Base-by-base conservation (phyloP, 768 basidiomycete genomes). In the Rhodotorula toruloides region DNA sequence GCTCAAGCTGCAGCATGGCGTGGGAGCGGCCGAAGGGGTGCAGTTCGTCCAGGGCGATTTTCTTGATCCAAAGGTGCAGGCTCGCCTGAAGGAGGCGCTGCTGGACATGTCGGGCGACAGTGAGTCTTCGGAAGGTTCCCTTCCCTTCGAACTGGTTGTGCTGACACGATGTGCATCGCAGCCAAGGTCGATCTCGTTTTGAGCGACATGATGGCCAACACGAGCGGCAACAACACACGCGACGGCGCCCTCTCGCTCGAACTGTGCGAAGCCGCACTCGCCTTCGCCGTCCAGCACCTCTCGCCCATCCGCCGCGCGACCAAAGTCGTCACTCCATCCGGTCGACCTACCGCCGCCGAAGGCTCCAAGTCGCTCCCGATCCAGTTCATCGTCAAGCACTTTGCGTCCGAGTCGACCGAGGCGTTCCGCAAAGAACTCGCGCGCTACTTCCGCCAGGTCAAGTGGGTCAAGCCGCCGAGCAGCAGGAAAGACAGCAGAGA, bases 181-280 rank as follows among this genome's bases (percentile, higher is more conserved):
- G 48, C 17, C 48, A 42, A 46, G 62, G 87, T 85, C 12, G 91
- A 97, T 75, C 79, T 93, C 25, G 83, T 96, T 32, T 81, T 96
- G 8, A 90, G 87, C 13, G 93, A 96, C 74, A 92, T 97, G 87
- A 89, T 91, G 25, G 85, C 85, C 27, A 91, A 92, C 76, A 81
- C 85, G 65, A 83, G 87, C 4, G 93, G 94, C 10, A 85, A 87
- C 65, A 76, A 81, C 25, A 77, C 78, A 0, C 81, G 81, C 55
- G 93, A 98, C 77, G 82, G 83, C 2, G 82, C 86, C 73, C 76
- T 81, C 16, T 86, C 86, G 63, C 80, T 93, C 39, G 82, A 86
- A 43, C 86, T 97, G 29, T 89, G 86, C 74, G 77, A 82, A 43
- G 84, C 87, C 6, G 91, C 89, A 1, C 83, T 87, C 64, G 77